Evolutionary conservation across 345 rosid genomes (phyloP).

Genomic region (Citrus inodora): DNA sequence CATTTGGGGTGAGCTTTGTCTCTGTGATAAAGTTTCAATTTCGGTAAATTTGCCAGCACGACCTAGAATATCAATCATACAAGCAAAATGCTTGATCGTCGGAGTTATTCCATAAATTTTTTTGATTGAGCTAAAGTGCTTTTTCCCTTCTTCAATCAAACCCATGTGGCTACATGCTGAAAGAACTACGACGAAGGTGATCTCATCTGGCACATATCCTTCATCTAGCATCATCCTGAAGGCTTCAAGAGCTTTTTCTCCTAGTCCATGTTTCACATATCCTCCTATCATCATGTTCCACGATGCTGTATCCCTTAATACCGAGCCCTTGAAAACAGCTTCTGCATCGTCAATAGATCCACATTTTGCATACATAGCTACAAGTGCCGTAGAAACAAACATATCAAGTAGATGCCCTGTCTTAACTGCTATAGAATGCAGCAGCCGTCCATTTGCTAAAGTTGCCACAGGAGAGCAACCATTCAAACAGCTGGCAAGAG

Average conservation of each 20-base stretch:
- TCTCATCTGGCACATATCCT: slow-evolving; percentile 32
- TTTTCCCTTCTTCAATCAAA: slow-evolving; percentile 33
- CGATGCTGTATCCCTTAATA: slow-evolving; percentile 20
- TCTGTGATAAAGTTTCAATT: slow-evolving; percentile 30
- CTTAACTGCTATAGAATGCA: slow-evolving; percentile 35
- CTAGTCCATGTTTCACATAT: slow-evolving; percentile 31
- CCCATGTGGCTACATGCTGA: slow-evolving; percentile 37
- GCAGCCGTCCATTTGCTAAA: slow-evolving; percentile 33
- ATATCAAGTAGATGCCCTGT: slow-evolving; percentile 23
- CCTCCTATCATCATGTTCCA: slow-evolving; percentile 39
- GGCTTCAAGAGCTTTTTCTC: slow-evolving; percentile 36
- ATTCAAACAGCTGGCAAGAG: slow-evolving; percentile 38
- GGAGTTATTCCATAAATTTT: slow-evolving; percentile 28
- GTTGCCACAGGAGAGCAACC: slow-evolving; percentile 29
- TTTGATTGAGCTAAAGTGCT: slow-evolving; percentile 22
- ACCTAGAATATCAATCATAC: slow-evolving; percentile 36
- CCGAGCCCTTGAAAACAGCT: slow-evolving; percentile 28
- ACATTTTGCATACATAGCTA: slow-evolving; percentile 39
- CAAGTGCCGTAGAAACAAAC: slow-evolving; percentile 30
- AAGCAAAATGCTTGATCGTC: slow-evolving; percentile 32
- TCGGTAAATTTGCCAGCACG: slow-evolving; percentile 36
- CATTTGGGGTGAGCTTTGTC: slow-evolving; percentile 16
- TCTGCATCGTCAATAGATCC: slow-evolving; percentile 41
- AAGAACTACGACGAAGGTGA: slow-evolving; percentile 31
- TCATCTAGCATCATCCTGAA: slow-evolving; percentile 35